Evolutionary conservation across 179 eudicot species (phyloP), one percentile per base, ranked within the genome.

Genomic region (Silene noctiflora): DNA sequence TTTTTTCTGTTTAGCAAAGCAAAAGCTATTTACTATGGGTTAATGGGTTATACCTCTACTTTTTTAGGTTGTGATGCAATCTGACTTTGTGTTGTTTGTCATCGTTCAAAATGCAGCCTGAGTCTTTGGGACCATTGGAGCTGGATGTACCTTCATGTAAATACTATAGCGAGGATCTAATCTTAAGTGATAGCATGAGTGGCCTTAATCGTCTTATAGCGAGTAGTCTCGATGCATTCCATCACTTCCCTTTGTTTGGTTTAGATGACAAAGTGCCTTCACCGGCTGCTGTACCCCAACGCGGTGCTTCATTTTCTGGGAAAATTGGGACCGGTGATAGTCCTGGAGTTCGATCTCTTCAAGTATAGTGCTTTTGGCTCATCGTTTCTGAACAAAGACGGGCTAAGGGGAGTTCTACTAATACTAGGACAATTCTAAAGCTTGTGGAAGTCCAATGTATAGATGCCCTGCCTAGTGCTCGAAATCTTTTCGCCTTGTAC

Each of bases 141-240:
- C 82, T 91, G 85, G 96, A 89, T 51, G 68, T 80, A 67, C 88
- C 90, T 61, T 61, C 93, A 1, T 86, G 88, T 84, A 93, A 88
- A 87, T 89, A 87, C 84, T 87, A 85, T 75, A 87, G 85, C 75
- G 89, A 91, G 74, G 92, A 88, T 71, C 76, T 88, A 42, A 85
- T 91, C 59, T 79, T 93, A 75, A 89, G 90, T 74, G 96, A 89
- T 76, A 91, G 94, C 84, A 80, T 93, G 71, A 83, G 91, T 62
- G 96, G 98, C 25, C 74, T 93, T 82, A 93, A 83, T 78, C 94
- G 94, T 69, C 88, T 91, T 42, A 85, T 93, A 71, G 91, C 90
- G 39, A 92, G 85, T 88, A 92, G 97, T 83, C 85, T 91, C 39
- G 97, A 92, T 71, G 96, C 90, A 39, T 91, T 92, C 73, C 96